Evolutionary conservation across 2,329 filamentous ascomycete species (phyloP).

Genomic region (Chalara sp.): DNA sequence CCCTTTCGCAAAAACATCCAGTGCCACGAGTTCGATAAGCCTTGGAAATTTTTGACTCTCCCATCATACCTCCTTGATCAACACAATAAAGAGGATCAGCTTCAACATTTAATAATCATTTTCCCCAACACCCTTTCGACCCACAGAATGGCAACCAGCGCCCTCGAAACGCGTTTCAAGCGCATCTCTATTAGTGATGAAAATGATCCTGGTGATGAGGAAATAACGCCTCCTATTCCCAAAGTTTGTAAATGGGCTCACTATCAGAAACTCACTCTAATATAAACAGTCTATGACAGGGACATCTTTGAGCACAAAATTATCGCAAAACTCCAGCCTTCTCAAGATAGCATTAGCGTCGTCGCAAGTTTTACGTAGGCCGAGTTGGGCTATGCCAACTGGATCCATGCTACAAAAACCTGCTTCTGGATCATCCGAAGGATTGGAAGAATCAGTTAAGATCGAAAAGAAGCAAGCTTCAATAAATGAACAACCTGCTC

Average conservation of each 20-base stretch:
- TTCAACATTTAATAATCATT: too few species aligned
- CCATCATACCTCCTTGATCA: too few species aligned
- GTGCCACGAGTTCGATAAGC: too few species aligned
- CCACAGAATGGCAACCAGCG: slow-evolving; percentile 60
- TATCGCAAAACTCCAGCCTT: slow-evolving; percentile 57
- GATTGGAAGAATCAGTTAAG: slow-evolving; percentile 42
- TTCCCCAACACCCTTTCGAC: too few species aligned
- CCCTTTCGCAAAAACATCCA: too few species aligned
- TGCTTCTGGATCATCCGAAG: slow-evolving; percentile 37
- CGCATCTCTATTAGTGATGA: slow-evolving; percentile 85
- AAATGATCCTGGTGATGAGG: slow-evolving; percentile 56
- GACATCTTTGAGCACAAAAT: slow-evolving; percentile 23
- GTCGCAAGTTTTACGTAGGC: slow-evolving; percentile 60
- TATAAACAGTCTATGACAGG: slow-evolving; percentile 23
- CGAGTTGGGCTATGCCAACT: slow-evolving; percentile 63
- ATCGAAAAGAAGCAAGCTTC: slow-evolving; percentile 44
- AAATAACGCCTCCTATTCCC: slow-evolving; percentile 57
- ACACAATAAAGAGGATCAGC: too few species aligned
- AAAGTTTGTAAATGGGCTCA: slow-evolving; percentile 55
- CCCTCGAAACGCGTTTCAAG: slow-evolving; percentile 82
- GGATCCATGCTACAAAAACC: slow-evolving; percentile 44
- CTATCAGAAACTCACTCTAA: slow-evolving; percentile 22
- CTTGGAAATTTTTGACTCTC: too few species aligned
- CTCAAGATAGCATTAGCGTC: slow-evolving; percentile 81
- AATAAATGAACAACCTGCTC: slow-evolving; percentile 49